Base-by-base conservation (phyloP, 1,139 yeast species). In the Magnusiomyces sp. region DNA sequence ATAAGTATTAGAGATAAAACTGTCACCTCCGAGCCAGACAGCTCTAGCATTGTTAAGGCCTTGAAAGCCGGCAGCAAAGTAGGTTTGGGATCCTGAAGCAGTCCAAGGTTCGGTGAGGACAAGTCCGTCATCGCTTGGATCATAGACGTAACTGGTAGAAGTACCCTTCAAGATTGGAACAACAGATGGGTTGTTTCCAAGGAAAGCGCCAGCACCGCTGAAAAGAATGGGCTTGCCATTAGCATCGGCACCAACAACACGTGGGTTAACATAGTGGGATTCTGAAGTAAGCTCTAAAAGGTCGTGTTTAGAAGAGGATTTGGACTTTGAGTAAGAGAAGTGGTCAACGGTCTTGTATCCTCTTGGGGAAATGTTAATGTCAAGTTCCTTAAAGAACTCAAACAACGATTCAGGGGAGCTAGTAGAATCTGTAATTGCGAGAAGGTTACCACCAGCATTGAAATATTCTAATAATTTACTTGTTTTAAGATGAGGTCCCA, bases 341-440 rank as follows among this genome's bases (percentile, higher is more conserved):
- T 85, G 84, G 66, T 89, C 96, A 11, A 75, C 68, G 50, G 83
- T 71, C 53, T 72, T 67, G 65, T 79, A 82, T 48, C 80, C 83
- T 62, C 80, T 83, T 52, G 96, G 95, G 41, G 95, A 76, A 53
- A 96, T 87, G 60, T 74, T 79, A 49, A 94, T 81, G 31, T 96
- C 98, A 58, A 89, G 69, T 65, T 90, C 90, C 59, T 81, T 79
- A 59, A 87, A 75, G 59, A 84, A 83, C 5, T 75, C 70, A 54
- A 89, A 77, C 33, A 83, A 68, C 20, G 83, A 77, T 45, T 84
- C 89, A 31, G 94, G 86, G 29, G 80, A 71, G n/a, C 83, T 83
- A 29, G 61, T 58, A 32, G 81, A 73, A 19, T 75, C 69, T 0
- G 81, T 74, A 31, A 88, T 71, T 17, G 83, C 77, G 33, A 92